phyloP scores from a whole-genome alignment of 345 rosid species.

The Salix udensis region DNA sequence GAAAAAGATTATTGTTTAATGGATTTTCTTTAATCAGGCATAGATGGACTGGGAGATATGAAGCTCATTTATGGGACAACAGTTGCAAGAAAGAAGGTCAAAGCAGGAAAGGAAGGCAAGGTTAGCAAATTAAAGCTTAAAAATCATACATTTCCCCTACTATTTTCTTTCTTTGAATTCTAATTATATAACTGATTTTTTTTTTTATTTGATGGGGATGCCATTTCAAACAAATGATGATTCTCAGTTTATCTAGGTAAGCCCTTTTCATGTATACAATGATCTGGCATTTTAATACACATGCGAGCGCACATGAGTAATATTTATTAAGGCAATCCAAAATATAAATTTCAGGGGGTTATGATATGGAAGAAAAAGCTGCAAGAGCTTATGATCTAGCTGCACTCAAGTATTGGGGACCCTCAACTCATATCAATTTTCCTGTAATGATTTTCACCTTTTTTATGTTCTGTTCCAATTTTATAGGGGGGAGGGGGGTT shows the following conservation, averaged over 20 bases:
- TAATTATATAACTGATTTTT: constrained; percentile 24
- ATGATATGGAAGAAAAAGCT: constrained; percentile 99
- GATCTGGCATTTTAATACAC: background rate
- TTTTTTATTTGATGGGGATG: constrained; percentile 16
- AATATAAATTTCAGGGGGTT: constrained; percentile 65
- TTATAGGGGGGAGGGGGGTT: too few relatives aligned
- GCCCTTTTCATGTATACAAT: constrained; percentile 21
- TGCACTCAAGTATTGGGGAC: constrained; percentile 99
- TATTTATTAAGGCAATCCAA: constrained; percentile 23
- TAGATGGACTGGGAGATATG: constrained; percentile 97
- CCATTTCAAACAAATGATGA: constrained; percentile 15
- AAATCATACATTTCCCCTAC: background rate
- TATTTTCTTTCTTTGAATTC: constrained; percentile 7
- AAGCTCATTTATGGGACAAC: constrained; percentile 98
- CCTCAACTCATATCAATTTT: constrained; percentile 84
- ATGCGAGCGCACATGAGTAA: background rate
- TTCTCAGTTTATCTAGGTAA: constrained; percentile 87
- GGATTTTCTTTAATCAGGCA: constrained; percentile 45
- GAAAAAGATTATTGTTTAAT: background rate
- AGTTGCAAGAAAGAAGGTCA: constrained; percentile 97
- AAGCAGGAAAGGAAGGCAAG: constrained; percentile 95
- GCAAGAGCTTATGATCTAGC: constrained; percentile 97
- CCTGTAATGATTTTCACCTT: constrained; percentile 43
- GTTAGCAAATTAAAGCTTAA: constrained; percentile 18
- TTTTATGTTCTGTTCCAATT: constrained; percentile 1